Percentiles rank a stretch among this genome's conserved stretches.
Evolutionary conservation across 1,139 yeast genomes (phyloP).

Genomic region (Pichia sp.): DNA sequence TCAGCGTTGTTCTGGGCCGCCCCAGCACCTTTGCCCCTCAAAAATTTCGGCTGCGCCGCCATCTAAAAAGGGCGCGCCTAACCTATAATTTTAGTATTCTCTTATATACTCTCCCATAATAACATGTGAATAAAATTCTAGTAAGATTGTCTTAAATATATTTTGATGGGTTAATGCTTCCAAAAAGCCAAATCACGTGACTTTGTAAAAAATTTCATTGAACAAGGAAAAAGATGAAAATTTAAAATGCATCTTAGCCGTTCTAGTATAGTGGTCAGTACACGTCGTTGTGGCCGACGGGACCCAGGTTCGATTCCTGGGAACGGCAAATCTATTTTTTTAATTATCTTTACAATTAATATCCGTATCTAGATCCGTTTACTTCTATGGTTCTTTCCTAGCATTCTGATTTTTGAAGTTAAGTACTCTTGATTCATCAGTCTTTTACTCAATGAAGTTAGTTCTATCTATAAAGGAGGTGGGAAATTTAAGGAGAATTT

Average conservation of each 20-base stretch:
- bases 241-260: conserved; percentile 12
- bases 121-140: too few relatives aligned
- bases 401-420: neutral
- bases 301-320: conserved; percentile 26
- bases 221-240: too few relatives aligned
- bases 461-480: conserved; percentile 21
- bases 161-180: too few relatives aligned
- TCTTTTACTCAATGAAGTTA: conserved; percentile 17
- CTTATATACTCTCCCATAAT: too few relatives aligned
- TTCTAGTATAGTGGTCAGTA: conserved; percentile 25
- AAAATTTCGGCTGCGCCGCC: too few relatives aligned
- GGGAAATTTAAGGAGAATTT: conserved; percentile 22
- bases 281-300: conserved; percentile 24
- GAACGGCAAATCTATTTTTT: conserved; percentile 15
- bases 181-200: too few relatives aligned
- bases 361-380: neutral
- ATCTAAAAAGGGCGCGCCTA: too few relatives aligned
- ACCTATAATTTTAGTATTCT: too few relatives aligned
- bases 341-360: neutral
- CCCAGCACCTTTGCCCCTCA: too few relatives aligned
- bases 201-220: too few relatives aligned
- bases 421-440: neutral
- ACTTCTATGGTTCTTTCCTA: neutral
- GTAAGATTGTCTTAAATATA: too few relatives aligned
- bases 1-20: too few relatives aligned